Conservation (phyloP, 2,329 filamentous ascomycete genomes). For the Samsoniella hepiali region DNA sequence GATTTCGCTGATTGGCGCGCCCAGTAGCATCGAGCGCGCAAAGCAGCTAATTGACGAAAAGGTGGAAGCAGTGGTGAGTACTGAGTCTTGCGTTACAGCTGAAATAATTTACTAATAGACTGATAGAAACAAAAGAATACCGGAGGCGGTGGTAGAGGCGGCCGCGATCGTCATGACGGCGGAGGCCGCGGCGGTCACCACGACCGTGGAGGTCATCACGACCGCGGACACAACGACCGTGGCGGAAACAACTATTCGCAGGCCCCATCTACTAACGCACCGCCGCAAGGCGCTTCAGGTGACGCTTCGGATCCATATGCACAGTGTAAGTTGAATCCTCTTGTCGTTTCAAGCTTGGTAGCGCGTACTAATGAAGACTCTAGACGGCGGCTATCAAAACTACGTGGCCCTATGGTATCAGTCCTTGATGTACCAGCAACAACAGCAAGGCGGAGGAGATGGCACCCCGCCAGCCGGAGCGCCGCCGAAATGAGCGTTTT, state of each 20-base stretch:
- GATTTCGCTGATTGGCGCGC: slow-evolving; percentile 78
- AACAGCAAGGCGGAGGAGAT: slow-evolving; percentile 37
- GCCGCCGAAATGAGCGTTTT: slow-evolving; percentile 30
- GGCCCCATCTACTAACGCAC: slow-evolving; percentile 40
- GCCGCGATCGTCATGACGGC: slow-evolving; percentile 37
- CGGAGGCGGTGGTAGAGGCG: slow-evolving; percentile 39
- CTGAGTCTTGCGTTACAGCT: not conserved
- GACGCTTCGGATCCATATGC: slow-evolving; percentile 69
- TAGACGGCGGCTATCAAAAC: slow-evolving; percentile 76
- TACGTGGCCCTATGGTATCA: slow-evolving; percentile 81
- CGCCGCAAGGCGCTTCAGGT: slow-evolving; percentile 43
- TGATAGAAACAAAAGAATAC: slow-evolving; percentile 52
- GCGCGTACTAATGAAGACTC: slow-evolving; percentile 25
- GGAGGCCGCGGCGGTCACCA: slow-evolving; percentile 27
- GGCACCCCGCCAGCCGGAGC: slow-evolving; percentile 29
- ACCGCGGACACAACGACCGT: slow-evolving; percentile 48
- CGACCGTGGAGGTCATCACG: not conserved
- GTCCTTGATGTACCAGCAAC: slow-evolving; percentile 50
- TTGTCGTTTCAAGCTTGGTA: not conserved
- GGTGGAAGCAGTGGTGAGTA: slow-evolving; percentile 79
- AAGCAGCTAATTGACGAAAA: slow-evolving; percentile 88
- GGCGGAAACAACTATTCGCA: slow-evolving; percentile 48
- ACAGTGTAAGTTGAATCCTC: slow-evolving; percentile 54
- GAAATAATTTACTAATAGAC: slow-evolving; percentile 28
- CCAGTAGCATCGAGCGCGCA: slow-evolving; percentile 73